Evolutionary conservation across 2,329 filamentous ascomycete genomes (phyloP).

Genomic region (Aspergillus quadricinctus): DNA sequence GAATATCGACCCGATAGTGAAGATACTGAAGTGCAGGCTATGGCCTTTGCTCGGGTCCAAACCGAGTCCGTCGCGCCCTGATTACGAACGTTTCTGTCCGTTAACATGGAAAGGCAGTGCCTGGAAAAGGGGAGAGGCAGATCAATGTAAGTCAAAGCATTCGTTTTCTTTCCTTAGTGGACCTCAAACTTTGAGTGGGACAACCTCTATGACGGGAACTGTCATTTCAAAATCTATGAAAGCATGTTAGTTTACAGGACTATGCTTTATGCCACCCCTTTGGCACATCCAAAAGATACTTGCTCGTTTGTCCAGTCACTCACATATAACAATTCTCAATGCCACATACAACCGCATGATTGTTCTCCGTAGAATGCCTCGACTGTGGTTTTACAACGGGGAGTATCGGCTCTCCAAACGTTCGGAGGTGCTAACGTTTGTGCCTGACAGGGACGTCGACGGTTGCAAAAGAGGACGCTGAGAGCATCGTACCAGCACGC

Average conservation of each 20-base stretch:
- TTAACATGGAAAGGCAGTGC: constrained; percentile 38
- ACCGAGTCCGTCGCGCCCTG: constrained; percentile 21
- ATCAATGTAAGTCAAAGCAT: constrained; percentile 29
- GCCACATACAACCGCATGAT: background rate
- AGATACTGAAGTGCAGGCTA: constrained; percentile 55
- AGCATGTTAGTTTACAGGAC: background rate
- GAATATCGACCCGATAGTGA: constrained; percentile 66
- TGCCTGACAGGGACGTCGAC: constrained; percentile 21
- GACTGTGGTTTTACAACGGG: background rate
- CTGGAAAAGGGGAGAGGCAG: constrained; percentile 32
- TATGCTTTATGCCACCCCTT: background rate
- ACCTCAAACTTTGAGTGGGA: background rate
- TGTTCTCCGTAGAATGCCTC: background rate
- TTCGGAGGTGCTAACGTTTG: constrained; percentile 10
- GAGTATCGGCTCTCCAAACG: background rate
- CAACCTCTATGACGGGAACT: background rate
- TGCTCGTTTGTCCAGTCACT: background rate
- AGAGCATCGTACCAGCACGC: constrained; percentile 58
- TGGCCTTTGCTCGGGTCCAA: constrained; percentile 17
- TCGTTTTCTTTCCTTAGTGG: background rate
- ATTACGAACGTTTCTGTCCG: constrained; percentile 28
- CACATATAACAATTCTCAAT: background rate
- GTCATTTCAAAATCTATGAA: background rate
- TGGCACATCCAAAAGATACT: background rate
- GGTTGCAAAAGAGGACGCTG: constrained; percentile 11